These are phyloP conservation scores for Phytophthora pistaciae DNA, from an alignment of 352 stramenopile species.

Conservation along the genomic window DNA sequence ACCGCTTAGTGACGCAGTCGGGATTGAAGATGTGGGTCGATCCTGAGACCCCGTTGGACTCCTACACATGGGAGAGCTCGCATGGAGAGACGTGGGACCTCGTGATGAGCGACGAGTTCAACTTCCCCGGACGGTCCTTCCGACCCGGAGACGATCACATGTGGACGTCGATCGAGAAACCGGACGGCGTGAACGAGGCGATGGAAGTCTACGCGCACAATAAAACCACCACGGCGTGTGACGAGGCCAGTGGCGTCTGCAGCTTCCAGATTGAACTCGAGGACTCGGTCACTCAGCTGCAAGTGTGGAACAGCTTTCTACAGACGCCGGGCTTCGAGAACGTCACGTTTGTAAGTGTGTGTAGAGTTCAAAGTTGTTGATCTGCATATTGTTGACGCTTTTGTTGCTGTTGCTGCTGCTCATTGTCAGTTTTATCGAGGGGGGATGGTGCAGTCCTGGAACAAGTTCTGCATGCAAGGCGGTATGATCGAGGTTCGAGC, in stretches of 20 bases:
- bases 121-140: constrained; percentile 85
- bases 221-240: constrained; percentile 61
- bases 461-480: constrained; percentile 95
- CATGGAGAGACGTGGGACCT: constrained; percentile 78
- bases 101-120: constrained; percentile 97
- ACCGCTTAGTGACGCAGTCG: constrained; percentile 39
- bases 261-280: constrained; percentile 54
- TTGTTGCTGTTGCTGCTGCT: constrained; percentile 1
- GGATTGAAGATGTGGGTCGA: constrained; percentile 62
- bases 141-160: constrained; percentile 88
- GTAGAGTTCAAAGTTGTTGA: background rate
- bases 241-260: constrained; percentile 32
- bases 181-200: constrained; percentile 91
- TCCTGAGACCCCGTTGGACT: constrained; percentile 43
- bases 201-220: constrained; percentile 94
- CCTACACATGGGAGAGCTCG: constrained; percentile 42
- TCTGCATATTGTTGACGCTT: constrained; percentile 51
- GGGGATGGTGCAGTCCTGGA: constrained; percentile 93
- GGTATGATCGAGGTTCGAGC: constrained; percentile 90
- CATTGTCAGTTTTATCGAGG: constrained; percentile 55
- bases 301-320: constrained; percentile 59
- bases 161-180: constrained; percentile 95
- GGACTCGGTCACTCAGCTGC: constrained; percentile 33
- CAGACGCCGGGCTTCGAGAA: constrained; percentile 45
- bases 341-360: constrained; percentile 47